phyloP scores from a whole-genome alignment of 163 green algal species.

The Scenedesmus sp. region DNA sequence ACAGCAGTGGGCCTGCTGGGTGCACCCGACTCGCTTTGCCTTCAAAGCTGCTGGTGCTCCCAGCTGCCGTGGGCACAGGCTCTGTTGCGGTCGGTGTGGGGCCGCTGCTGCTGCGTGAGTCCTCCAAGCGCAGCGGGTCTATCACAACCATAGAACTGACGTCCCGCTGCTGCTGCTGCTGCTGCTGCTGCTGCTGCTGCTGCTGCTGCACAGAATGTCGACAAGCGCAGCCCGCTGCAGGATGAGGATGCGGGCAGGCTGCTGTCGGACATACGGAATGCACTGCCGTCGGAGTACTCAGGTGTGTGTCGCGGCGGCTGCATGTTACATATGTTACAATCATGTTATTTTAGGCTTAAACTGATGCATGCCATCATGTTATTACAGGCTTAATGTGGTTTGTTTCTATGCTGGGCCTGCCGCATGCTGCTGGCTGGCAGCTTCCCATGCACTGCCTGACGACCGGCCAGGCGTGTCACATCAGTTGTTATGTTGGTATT shows the following conservation, averaged over 20 bases:
- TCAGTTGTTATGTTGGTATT: neutral
- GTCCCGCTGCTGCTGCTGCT: too few species aligned
- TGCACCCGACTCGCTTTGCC: too few species aligned
- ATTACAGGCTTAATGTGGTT: too few species aligned
- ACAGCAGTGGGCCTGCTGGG: too few species aligned
- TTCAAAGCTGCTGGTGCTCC: too few species aligned
- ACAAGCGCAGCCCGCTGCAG: constrained; percentile 23
- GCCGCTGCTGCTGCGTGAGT: too few species aligned
- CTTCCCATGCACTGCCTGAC: constrained; percentile 58
- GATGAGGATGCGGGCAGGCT: constrained; percentile 54
- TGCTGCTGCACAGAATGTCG: neutral
- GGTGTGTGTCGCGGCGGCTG: neutral
- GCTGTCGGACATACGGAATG: constrained; percentile 61
- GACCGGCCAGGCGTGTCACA: constrained; percentile 2
- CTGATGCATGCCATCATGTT: too few species aligned
- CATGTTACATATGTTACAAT: too few species aligned
- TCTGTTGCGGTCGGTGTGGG: too few species aligned
- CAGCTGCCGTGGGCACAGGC: too few species aligned
- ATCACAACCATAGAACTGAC: too few species aligned
- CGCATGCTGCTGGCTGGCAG: constrained; percentile 54
- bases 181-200: neutral
- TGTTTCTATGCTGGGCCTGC: constrained; percentile 44
- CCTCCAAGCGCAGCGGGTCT: too few species aligned
- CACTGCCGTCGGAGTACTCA: constrained; percentile 51
- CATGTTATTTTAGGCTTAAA: neutral